Conservation (phyloP, 2,329 filamentous ascomycete genomes). For the Scytalidium lignicola region DNA sequence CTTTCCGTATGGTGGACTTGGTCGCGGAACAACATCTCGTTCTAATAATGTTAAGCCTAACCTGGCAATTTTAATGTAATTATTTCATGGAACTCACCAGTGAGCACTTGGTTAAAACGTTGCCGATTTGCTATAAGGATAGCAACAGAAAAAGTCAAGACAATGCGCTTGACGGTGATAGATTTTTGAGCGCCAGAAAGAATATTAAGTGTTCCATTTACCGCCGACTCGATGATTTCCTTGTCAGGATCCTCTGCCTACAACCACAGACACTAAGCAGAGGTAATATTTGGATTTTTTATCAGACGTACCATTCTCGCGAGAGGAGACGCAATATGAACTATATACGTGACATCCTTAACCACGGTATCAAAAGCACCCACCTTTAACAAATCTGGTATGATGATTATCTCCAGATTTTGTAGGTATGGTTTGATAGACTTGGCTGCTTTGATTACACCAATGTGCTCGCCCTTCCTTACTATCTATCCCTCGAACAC, state of each 20-base stretch:
- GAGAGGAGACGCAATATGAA: constrained; percentile 11
- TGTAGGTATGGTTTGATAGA: neutral
- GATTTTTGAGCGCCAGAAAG: constrained; percentile 32
- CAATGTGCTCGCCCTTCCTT: too few species aligned
- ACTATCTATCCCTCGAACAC: too few species aligned
- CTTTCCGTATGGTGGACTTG: constrained; percentile 12
- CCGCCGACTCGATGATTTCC: constrained; percentile 27
- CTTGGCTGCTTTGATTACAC: too few species aligned
- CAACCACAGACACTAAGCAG: too few species aligned
- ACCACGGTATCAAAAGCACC: constrained; percentile 8
- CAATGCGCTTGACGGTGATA: constrained; percentile 32
- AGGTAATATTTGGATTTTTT: too few species aligned
- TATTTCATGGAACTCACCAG: too few species aligned
- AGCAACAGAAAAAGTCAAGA: constrained; percentile 40
- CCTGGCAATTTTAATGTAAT: too few species aligned
- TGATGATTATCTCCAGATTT: constrained; percentile 2
- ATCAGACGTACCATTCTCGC: too few species aligned
- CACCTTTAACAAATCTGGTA: constrained; percentile 8
- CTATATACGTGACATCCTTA: constrained; percentile 6
- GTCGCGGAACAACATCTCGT: constrained; percentile 15
- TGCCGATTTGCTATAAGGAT: constrained; percentile 29
- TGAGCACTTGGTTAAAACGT: too few species aligned
- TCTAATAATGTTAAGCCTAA: constrained; percentile 7
- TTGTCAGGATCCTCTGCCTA: constrained; percentile 4
- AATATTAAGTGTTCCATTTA: constrained; percentile 32